Percentiles rank a stretch among this genome's conserved stretches.
These are phyloP conservation scores for Mortierella sp. DNA, from an alignment of 371 early-diverging fungal species.

Conservation along the genomic window DNA sequence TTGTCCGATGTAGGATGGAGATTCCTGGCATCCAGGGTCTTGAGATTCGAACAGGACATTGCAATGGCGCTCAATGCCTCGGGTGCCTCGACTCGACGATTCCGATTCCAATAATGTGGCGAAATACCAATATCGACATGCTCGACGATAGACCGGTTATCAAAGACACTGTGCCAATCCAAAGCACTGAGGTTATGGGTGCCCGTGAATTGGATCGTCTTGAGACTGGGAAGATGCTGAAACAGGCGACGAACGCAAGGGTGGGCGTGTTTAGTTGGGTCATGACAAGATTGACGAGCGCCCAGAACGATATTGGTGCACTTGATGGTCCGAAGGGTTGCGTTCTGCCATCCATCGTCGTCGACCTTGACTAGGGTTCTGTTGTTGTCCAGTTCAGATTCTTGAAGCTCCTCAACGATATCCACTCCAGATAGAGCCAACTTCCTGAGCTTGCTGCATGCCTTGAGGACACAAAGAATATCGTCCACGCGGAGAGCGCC, in stretches of 20 bases:
- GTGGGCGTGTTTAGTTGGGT: background rate
- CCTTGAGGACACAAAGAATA: constrained; percentile 7
- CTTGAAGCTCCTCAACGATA: constrained; percentile 2
- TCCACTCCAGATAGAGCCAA: background rate
- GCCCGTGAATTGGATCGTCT: background rate
- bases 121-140: background rate
- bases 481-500: constrained; percentile 4
- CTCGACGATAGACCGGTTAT: background rate
- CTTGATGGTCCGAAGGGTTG: background rate
- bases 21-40: background rate
- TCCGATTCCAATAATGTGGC: background rate
- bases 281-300: background rate
- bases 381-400: background rate
- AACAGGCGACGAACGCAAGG: constrained; percentile 8
- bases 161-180: constrained; percentile 8
- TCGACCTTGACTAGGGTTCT: constrained; percentile 1
- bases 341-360: constrained; percentile 4
- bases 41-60: background rate
- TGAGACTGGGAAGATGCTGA: constrained; percentile 8
- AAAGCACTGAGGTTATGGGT: background rate
- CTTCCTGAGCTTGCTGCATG: constrained; percentile 1
- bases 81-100: background rate
- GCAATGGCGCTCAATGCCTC: background rate
- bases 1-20: constrained; percentile 2
- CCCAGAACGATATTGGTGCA: background rate